Percentiles rank a stretch among this genome's conserved stretches.
Conservation (phyloP, 2,329 filamentous ascomycete species). For the Fusarium sp. region DNA sequence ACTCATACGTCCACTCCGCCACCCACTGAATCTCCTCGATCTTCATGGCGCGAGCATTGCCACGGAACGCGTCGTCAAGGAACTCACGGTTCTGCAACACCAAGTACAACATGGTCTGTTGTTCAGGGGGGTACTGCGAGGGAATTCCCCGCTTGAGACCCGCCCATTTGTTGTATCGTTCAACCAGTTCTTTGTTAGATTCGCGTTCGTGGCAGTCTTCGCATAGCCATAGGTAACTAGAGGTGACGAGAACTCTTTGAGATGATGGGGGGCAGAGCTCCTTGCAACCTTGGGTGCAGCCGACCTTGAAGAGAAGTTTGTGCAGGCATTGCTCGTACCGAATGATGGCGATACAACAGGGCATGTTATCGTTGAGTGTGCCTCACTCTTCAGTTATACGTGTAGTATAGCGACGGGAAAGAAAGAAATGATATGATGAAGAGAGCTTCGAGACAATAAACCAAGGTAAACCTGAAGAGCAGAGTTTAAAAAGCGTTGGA, state of each 20-base stretch:
- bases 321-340: constrained; percentile 46
- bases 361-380: constrained; percentile 40
- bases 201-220: constrained; percentile 43
- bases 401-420: neutral
- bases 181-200: constrained; percentile 14
- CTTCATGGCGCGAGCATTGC: constrained; percentile 7
- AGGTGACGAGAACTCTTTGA: constrained; percentile 39
- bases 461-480: neutral
- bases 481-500: constrained; percentile 10
- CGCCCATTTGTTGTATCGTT: constrained; percentile 22
- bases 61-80: constrained; percentile 9
- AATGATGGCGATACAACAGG: constrained; percentile 48
- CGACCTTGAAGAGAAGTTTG: constrained; percentile 45
- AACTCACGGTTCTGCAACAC: neutral
- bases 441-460: neutral
- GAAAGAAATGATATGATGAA: neutral
- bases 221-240: constrained; percentile 47
- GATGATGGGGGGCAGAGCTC: constrained; percentile 36
- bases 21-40: constrained; percentile 47
- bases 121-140: neutral
- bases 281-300: constrained; percentile 46
- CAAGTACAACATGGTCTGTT: neutral
- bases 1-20: constrained; percentile 46
- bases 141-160: neutral
- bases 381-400: neutral